Evolutionary conservation across 352 stramenopile genomes (phyloP), one percentile per base, ranked within the genome.

Genomic region (Pythium plurisporium): DNA sequence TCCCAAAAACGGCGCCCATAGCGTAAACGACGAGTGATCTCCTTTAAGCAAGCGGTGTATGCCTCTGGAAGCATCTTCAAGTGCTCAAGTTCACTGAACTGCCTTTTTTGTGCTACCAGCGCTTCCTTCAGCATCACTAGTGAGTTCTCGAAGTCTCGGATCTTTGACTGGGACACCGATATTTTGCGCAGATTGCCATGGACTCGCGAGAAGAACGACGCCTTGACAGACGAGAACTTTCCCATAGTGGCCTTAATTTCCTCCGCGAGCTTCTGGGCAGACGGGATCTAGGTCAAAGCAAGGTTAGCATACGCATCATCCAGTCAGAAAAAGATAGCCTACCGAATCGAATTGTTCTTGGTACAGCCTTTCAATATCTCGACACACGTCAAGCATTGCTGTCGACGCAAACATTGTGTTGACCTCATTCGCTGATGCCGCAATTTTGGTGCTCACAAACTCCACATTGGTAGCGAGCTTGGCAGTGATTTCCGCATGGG

Each of bases 61-160:
- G 86, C 87, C 62, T 92, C 82, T 52, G 83, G 83, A 30, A 94
- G 65, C 47, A 89, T 91, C 10, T 88, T 76, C 10, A 95, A 59
- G 63, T 95, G 86, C 42, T 95, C 80, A 2, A 95, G 71, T 50
- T 95, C 86, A 47, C 86, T 75, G 47, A 95, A 95, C 53, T 95
- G 82, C 33, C 81, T 83, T 66, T 94, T 93, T 55, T 95, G 86
- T 3, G 71, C 79, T 26, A 58, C 48, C 48, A 91, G 48, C 15
- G 83, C 86, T 41, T 93, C 86, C 31, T 78, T 83, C 43, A 95
- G 86, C 51, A 94, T 85, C 7, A 73, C 69, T 34, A 95, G 36
- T n/a, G 80, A 91, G 51, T 87, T 89, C 47, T 94, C 86, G 72
- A 95, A 95, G 64, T 94, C 86, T n/a, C 84, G 79, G 49, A 95